These are phyloP conservation scores for Oenanthe sinensis DNA, from an alignment of 129 eudicot species.

Conservation along the genomic window DNA sequence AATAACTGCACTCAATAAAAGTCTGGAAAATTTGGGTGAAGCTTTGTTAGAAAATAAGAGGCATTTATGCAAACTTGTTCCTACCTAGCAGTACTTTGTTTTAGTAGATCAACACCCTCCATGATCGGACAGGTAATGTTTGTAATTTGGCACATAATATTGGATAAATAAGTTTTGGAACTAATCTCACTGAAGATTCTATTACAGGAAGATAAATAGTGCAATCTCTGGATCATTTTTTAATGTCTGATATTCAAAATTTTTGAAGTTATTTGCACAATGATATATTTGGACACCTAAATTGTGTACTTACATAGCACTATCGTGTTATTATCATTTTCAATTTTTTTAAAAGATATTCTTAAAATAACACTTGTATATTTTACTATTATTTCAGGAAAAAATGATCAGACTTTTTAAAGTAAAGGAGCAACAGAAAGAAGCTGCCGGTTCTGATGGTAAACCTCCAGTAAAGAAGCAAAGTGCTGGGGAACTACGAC, in stretches of 20 bases:
- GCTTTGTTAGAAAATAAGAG: background rate
- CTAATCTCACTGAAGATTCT: background rate
- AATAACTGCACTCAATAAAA: too few relatives aligned
- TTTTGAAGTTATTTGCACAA: background rate
- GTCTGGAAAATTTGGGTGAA: background rate
- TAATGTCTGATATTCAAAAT: background rate
- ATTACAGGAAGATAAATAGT: background rate
- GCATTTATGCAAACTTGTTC: background rate
- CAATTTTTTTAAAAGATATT: background rate
- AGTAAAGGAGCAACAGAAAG: constrained; percentile 53
- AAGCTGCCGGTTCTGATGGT: constrained; percentile 46
- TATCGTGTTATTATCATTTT: background rate
- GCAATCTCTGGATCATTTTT: background rate
- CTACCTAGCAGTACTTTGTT: background rate
- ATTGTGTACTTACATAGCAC: background rate
- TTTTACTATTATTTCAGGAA: constrained; percentile 7
- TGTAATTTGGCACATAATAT: background rate
- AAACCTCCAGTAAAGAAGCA: constrained; percentile 51
- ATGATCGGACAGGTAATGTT: background rate
- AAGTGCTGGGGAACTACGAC: constrained; percentile 64
- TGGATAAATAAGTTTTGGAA: background rate
- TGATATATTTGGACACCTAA: background rate
- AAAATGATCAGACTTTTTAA: constrained; percentile 49
- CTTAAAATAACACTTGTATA: background rate
- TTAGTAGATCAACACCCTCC: background rate